phyloP scores from a whole-genome alignment of 106 monocot genomes.

The Dendrobium chrysotoxum region DNA sequence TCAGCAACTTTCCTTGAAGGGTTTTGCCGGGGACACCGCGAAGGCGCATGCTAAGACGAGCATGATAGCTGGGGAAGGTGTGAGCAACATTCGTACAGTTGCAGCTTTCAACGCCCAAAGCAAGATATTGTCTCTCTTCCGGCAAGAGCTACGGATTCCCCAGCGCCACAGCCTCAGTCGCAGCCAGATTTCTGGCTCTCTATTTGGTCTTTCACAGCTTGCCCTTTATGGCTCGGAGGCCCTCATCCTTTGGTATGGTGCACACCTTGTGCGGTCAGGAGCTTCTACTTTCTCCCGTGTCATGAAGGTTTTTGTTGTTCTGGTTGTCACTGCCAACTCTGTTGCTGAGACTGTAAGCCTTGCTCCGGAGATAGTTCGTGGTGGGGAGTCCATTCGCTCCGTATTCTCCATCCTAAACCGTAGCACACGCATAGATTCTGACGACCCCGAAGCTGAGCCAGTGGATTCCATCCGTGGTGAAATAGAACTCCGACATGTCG shows the following conservation, averaged over 20 bases:
- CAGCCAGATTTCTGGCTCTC: constrained; percentile 60
- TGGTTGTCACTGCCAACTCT: constrained; percentile 81
- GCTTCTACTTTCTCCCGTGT: constrained; percentile 82
- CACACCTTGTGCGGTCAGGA: constrained; percentile 52
- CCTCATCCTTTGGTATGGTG: constrained; percentile 76
- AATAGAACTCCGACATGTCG: constrained; percentile 63
- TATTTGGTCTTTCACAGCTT: constrained; percentile 71
- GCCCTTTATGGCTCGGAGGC: constrained; percentile 68
- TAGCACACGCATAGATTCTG: constrained; percentile 53
- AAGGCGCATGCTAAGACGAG: constrained; percentile 93
- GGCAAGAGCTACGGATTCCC: constrained; percentile 50
- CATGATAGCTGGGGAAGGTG: constrained; percentile 93
- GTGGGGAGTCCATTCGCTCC: constrained; percentile 82
- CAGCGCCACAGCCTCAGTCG: constrained; percentile 42
- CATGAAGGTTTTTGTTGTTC: constrained; percentile 82
- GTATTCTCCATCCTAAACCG: constrained; percentile 90
- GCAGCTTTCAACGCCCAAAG: constrained; percentile 90
- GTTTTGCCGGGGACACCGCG: constrained; percentile 91
- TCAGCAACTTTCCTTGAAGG: constrained; percentile 95
- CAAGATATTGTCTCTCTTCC: constrained; percentile 60
- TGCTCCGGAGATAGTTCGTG: constrained; percentile 85
- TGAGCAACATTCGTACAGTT: constrained; percentile 91
- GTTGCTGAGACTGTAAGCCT: constrained; percentile 78
- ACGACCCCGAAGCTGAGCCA: constrained; percentile 63
- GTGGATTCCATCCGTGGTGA: constrained; percentile 51